These are phyloP conservation scores for Syzygium aqueum DNA, from an alignment of 345 rosid species.

Conservation along the genomic window DNA sequence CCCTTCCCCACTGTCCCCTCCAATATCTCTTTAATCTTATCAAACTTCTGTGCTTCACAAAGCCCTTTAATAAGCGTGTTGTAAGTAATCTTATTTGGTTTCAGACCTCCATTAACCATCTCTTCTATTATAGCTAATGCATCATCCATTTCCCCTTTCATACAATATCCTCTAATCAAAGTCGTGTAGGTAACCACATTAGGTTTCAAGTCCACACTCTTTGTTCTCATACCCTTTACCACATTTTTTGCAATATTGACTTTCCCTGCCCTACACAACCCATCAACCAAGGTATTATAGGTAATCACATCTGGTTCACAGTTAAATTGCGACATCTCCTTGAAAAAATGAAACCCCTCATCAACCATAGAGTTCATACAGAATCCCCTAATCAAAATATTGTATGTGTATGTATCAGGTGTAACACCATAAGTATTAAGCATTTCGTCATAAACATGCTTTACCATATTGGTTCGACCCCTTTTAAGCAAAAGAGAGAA, in stretches of 20 bases:
- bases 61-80: conserved; percentile 75
- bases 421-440: conserved; percentile 59
- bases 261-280: conserved; percentile 76
- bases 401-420: conserved; percentile 65
- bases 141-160: conserved; percentile 55
- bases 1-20: conserved; percentile 17
- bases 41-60: conserved; percentile 48
- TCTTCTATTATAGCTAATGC: conserved; percentile 50
- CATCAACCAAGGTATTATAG: conserved; percentile 76
- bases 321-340: conserved; percentile 42
- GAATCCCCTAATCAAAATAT: conserved; percentile 64
- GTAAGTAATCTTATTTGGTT: conserved; percentile 52
- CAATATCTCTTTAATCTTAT: conserved; percentile 45
- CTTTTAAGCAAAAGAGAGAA: conserved; percentile 53
- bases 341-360: conserved; percentile 51
- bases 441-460: conserved; percentile 69
- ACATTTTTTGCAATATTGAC: conserved; percentile 62
- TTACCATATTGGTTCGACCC: conserved; percentile 63
- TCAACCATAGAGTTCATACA: conserved; percentile 68
- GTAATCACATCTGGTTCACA: conserved; percentile 65
- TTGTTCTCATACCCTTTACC: conserved; percentile 56
- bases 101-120: conserved; percentile 39
- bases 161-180: conserved; percentile 71
- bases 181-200: conserved; percentile 69
- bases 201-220: conserved; percentile 36